Conservation (phyloP, 2,329 filamentous ascomycete species). For the Phyllosticta paracitricarpa region DNA sequence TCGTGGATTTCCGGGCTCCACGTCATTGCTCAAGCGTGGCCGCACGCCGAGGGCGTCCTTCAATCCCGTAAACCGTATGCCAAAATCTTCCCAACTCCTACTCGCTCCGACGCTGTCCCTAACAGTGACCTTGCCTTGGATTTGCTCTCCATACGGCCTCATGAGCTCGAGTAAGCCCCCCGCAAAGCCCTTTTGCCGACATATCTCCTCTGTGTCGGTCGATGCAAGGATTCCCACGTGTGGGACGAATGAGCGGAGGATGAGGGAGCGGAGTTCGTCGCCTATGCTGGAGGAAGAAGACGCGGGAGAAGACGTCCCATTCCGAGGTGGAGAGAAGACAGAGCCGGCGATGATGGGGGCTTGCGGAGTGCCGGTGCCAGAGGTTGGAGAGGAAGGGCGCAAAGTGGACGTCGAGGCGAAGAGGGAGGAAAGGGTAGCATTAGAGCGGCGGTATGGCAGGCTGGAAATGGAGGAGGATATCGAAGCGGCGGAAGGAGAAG, state of each 20-base stretch:
- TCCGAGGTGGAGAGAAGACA: conserved; percentile 34
- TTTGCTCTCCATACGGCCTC: conserved; percentile 79
- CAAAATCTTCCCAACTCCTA: conserved; percentile 78
- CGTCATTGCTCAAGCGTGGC: conserved; percentile 28
- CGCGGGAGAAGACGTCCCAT: conserved; percentile 30
- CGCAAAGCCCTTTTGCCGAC: conserved; percentile 73
- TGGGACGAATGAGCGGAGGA: conserved; percentile 79
- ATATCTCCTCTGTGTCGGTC: conserved; percentile 69
- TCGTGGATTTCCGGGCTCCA: conserved; percentile 19
- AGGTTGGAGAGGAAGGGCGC: conserved; percentile 31
- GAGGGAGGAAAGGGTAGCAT: conserved; percentile 42
- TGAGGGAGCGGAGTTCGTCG: conserved; percentile 52
- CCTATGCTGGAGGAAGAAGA: conserved; percentile 24
- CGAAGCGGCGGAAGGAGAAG: conserved; percentile 44
- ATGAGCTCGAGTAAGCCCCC: conserved; percentile 76
- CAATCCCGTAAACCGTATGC: conserved; percentile 72
- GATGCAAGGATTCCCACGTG: conserved; percentile 84
- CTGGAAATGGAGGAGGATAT: conserved; percentile 39
- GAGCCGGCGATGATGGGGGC: conserved; percentile 26
- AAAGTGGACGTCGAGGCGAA: conserved; percentile 42
- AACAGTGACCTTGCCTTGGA: conserved; percentile 81
- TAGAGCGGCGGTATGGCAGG: conserved; percentile 45
- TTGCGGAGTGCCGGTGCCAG: conserved; percentile 34
- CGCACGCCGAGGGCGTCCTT: conserved; percentile 41
- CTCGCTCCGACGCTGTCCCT: conserved; percentile 82